A percentile compares a stretch with the other conserved stretches of the same genome.
Conservation (phyloP, 2,329 filamentous ascomycete species). For the Magnaporthiopsis poae region DNA sequence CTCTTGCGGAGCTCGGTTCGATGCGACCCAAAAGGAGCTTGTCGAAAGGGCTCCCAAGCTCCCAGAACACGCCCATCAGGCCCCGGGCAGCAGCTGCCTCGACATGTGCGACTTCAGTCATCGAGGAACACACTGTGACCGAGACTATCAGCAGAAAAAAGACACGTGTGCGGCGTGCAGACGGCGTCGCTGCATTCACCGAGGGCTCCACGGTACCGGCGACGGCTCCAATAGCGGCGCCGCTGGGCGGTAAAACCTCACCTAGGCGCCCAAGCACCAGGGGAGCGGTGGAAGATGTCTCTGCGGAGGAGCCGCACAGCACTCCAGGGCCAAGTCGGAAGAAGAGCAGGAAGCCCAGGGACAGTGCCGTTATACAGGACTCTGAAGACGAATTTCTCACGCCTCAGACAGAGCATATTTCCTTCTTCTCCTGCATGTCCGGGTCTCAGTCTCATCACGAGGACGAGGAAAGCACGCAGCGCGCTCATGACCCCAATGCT, state of each 20-base stretch:
- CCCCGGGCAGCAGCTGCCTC: neutral
- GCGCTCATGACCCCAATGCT: neutral
- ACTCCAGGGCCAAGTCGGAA: conserved; percentile 12
- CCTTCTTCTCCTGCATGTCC: conserved; percentile 17
- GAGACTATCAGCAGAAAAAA: conserved; percentile 17
- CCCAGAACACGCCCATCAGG: conserved; percentile 2
- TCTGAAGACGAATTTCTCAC: conserved; percentile 47
- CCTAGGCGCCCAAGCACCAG: neutral
- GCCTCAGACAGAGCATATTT: conserved; percentile 27
- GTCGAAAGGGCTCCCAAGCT: neutral
- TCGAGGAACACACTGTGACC: conserved; percentile 16
- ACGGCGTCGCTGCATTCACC: conserved; percentile 5
- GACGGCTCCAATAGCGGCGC: neutral
- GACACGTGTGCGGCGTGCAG: conserved; percentile 12
- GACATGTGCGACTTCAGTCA: conserved; percentile 10
- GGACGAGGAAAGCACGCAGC: neutral
- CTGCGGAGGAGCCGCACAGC: neutral
- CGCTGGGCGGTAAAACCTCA: neutral
- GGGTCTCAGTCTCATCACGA: conserved; percentile 1
- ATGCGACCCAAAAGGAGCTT: conserved; percentile 20
- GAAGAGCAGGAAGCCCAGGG: conserved; percentile 14
- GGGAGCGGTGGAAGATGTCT: neutral
- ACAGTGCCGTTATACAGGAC: conserved; percentile 36
- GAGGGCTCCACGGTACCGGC: neutral
- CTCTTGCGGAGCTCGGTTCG: conserved; percentile 32